phyloP scores from a whole-genome alignment of 805 yeast genomes.

The Barnettozyma sucrosica region DNA sequence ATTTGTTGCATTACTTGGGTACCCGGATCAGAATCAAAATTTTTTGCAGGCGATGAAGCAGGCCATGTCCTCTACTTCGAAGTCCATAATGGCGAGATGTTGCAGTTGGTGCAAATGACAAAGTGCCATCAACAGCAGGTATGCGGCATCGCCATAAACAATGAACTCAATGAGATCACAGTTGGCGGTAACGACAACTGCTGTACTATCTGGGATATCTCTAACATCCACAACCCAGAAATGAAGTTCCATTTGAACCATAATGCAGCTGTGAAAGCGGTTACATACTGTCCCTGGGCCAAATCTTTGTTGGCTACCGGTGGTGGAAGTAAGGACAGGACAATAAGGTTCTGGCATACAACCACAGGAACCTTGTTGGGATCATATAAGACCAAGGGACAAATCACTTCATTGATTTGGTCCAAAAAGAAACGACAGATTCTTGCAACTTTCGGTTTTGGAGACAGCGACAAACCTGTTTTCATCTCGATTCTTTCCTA shows the following conservation, averaged over 20 bases:
- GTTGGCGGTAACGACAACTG: constrained; percentile 83
- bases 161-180: constrained; percentile 52
- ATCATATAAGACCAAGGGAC: constrained; percentile 55
- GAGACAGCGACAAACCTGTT: constrained; percentile 44
- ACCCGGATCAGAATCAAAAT: constrained; percentile 29
- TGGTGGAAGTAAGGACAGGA: constrained; percentile 79
- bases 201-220: constrained; percentile 72
- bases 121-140: constrained; percentile 52
- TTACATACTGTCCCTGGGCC: constrained; percentile 90
- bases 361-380: constrained; percentile 65
- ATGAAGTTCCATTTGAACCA: constrained; percentile 52
- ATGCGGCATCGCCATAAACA: constrained; percentile 60
- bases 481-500: constrained; percentile 59
- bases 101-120: constrained; percentile 28
- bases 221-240: constrained; percentile 34
- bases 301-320: constrained; percentile 79
- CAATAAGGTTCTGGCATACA: constrained; percentile 85
- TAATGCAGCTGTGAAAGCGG: constrained; percentile 83
- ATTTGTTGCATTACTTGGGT: constrained; percentile 62
- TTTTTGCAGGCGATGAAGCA: constrained; percentile 59
- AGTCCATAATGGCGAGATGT: constrained; percentile 12
- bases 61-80: constrained; percentile 50
- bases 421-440: constrained; percentile 56
- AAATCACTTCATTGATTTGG: constrained; percentile 79
- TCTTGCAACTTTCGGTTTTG: constrained; percentile 79